Base-by-base conservation (phyloP, 2,329 filamentous ascomycete species). In the Tolypocladium nubicola region DNA sequence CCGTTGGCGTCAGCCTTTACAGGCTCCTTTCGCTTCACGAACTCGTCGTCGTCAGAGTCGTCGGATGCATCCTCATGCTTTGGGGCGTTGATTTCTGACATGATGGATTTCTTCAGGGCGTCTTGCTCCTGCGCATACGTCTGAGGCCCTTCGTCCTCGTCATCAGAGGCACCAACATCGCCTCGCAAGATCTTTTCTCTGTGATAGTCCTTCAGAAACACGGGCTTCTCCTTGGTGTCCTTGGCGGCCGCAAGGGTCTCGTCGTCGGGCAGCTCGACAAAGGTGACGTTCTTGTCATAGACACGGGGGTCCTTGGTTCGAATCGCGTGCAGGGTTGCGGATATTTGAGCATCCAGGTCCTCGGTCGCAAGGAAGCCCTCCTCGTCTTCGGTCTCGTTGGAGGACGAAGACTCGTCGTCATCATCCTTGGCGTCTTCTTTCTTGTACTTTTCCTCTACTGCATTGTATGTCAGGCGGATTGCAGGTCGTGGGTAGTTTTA, bases 101-200 rank as follows among this genome's bases (percentile, higher is more conserved):
- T 79, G 54, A 97, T 84, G 16, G 85, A 81, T 64, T 83, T 82
- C 70, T 94, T 92, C 59, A 96, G 75, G 54, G 87, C 84, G 61
- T 90, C 89, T 71, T 97, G 94, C 74, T 97, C 90, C 72, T 97
- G 85, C 11, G 82, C 84, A 69, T 96, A 97, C 11, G 92, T 95
- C 70, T 79, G 81, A 3, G 84, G 82, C 8, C 68, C 67, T 40
- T 80, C 76, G 13, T 78, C 76, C 16, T 86, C 81, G 21, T 83
- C 77, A 19, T 85, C 82, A 1, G 78, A 79, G 3, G 73, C 80
- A n/a, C 79, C 82, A 11, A 77, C 75, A 59, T 85, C 81, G 40
- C 90, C 90, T 43, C 84, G 84, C 58, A 97, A 70, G n/a, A 96
- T 78, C 66, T 93, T 95, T 71, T 94, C 84, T 61, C 92, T 86